Percentiles rank a stretch among this genome's conserved stretches.
Conservation (phyloP, 352 stramenopile species). For the Globisporangium rhizosaccharum region DNA sequence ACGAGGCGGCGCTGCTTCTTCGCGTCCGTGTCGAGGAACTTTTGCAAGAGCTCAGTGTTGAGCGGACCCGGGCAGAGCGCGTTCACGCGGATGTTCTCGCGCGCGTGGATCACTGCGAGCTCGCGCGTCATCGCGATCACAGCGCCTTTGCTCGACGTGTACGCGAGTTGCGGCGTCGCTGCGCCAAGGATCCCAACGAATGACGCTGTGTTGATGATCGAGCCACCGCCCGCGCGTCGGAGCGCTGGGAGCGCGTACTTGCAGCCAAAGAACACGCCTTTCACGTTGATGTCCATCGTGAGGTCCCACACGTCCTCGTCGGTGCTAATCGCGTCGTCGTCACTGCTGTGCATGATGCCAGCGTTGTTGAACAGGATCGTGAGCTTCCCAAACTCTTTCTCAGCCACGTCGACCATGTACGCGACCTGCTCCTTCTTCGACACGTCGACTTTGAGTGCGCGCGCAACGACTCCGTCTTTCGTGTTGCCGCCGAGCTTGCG, state of each 20-base stretch:
- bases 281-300: constrained; percentile 87
- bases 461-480: constrained; percentile 35
- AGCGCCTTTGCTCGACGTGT: constrained; percentile 85
- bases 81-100: constrained; percentile 87
- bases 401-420: constrained; percentile 67
- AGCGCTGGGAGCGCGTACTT: constrained; percentile 85
- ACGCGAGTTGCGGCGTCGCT: constrained; percentile 83
- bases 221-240: constrained; percentile 69
- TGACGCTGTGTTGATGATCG: constrained; percentile 87
- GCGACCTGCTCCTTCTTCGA: constrained; percentile 69
- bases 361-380: constrained; percentile 87
- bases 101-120: constrained; percentile 78
- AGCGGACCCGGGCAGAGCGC: constrained; percentile 79
- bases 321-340: constrained; percentile 74
- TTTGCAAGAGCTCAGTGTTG: constrained; percentile 84
- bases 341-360: constrained; percentile 78
- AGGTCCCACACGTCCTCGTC: constrained; percentile 81
- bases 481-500: constrained; percentile 40
- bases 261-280: constrained; percentile 86
- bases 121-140: constrained; percentile 86
- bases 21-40: constrained; percentile 78
- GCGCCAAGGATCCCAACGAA: constrained; percentile 80
- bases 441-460: constrained; percentile 59
- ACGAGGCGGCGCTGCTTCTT: constrained; percentile 86
- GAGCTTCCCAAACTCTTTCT: constrained; percentile 75